These are phyloP conservation scores for Kodamaea sp. DNA, from an alignment of 1,139 yeast genomes.

Conservation along the genomic window DNA sequence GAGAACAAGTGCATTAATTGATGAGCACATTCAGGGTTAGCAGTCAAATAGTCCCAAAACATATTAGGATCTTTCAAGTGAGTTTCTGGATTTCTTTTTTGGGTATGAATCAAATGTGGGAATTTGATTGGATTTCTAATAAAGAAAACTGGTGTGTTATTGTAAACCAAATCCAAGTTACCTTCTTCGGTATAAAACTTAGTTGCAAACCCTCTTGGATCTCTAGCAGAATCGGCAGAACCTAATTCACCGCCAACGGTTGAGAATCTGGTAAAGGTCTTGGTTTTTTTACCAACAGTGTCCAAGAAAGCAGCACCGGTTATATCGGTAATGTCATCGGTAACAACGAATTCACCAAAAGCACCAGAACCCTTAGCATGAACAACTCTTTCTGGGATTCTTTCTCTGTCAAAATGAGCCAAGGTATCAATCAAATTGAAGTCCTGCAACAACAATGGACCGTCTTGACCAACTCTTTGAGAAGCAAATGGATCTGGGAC, in stretches of 20 bases:
- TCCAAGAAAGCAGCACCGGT: conserved; percentile 68
- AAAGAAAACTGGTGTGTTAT: conserved; percentile 87
- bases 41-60: conserved; percentile 72
- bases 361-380: conserved; percentile 93
- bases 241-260: conserved; percentile 90
- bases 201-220: conserved; percentile 83
- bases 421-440: conserved; percentile 71
- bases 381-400: conserved; percentile 86
- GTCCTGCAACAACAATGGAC: conserved; percentile 77
- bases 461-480: conserved; percentile 68
- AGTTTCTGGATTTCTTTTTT: conserved; percentile 73
- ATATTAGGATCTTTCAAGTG: conserved; percentile 73
- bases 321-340: conserved; percentile 77
- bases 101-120: conserved; percentile 86
- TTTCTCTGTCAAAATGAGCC: conserved; percentile 83
- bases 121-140: conserved; percentile 84
- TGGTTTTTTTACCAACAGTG: conserved; percentile 73
- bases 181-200: conserved; percentile 88
- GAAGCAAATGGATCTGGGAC: conserved; percentile 66
- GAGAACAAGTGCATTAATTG: conserved; percentile 17
- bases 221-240: conserved; percentile 82
- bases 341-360: conserved; percentile 72
- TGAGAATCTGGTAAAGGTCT: conserved; percentile 72
- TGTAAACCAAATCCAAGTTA: conserved; percentile 81
- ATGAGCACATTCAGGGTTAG: conserved; percentile 46